Evolutionary conservation across 441 rosid genomes (phyloP), one percentile per base, ranked within the genome.

Genomic region (Omphalea diandra): DNA sequence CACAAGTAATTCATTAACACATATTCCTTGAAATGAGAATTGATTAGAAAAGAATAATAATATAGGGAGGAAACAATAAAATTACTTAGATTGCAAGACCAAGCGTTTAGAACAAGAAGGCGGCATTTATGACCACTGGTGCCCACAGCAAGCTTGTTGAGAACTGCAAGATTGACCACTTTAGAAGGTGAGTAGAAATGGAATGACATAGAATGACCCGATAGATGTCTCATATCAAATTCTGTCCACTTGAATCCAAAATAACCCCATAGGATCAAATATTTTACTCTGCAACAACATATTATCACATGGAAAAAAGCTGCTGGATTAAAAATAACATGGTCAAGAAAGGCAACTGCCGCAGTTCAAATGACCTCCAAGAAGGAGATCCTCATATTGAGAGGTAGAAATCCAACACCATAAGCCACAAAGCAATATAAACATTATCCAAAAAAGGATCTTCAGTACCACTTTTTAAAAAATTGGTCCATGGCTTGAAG

Each of bases 311-410:
- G 22, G 36, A 49, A 49, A 50, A 61, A 38, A 17, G 53, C 32
- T 27, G 31, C 59, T 1, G 46, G 26, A 52, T 26, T 9, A 50
- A 61, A 14, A 47, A 29, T 9, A 9, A 38, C n/a, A 31, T 7
- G 22, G 10, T 27, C 33, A 22, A 55, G 15, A 31, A 56, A 49
- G 38, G 44, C 36, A 50, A 49, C 43, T 9, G 49, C 52, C 27
- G 60, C 55, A 40, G 41, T 29, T 60, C 8, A 52, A 52, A 32
- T 49, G 67, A 67, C 72, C 72, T 67, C 43, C 66, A 49, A 32
- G 1, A 15, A 58, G 14, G 26, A 53, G 53, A 35, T 55, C 71
- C 18, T 4, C 26, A 8, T 4, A 26, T 26, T 26, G 36, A 55
- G 49, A 55, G 33, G 71, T 12, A 4, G 0, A 17, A 20, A 24